Base-by-base conservation (phyloP, 1,284 basidiomycete genomes). In the Boletellus deceptivus region DNA sequence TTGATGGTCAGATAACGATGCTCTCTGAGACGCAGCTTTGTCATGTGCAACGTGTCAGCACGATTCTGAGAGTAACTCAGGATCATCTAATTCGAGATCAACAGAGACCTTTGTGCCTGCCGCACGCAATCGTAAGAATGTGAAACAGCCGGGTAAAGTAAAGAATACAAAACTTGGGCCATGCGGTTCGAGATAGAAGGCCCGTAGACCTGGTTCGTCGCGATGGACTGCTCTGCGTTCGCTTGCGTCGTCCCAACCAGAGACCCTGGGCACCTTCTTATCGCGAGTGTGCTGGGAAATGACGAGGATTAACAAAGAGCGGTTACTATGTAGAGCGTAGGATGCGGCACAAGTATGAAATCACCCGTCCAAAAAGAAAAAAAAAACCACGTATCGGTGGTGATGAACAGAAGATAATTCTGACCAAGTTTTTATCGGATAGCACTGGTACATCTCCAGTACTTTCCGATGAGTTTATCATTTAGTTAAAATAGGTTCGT, bases 391-490 rank as follows among this genome's bases (percentile, higher is more conserved):
- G 96, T 95, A 73, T 99, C 96, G 43, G 99, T 87, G 72, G 90
- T 96, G 77, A 99, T 22, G 22, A 22, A 91, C 56, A 97, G 69
- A 68, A 98, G 98, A 71, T 96, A 62, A 99, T 93, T 70, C 96
- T 95, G 61, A 99, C 98, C 49, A 99, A 93, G 67, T 99, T 98
- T 80, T 97, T 93, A 99, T 96, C 72, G 98, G 96, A 69, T 99
- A 22, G 22, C 5, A 3, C 22, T 5, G 96, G 68, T 95, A 98
- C 70, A 99, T 92, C 75, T 99, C 96, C 46, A 99, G 76, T 72
- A 22, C 5, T 22, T 22, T 99, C 96, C 55, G 97, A 74, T 0
- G 95, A 96, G 64, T 89, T 93, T 97, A 99, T 99, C 0, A 93
- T 89, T n/a, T 90, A 70, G 65, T 95, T 92, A 73, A 98, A 99